Conservation (phyloP, 164 flowering plant species). For the Amborella trichopoda region DNA sequence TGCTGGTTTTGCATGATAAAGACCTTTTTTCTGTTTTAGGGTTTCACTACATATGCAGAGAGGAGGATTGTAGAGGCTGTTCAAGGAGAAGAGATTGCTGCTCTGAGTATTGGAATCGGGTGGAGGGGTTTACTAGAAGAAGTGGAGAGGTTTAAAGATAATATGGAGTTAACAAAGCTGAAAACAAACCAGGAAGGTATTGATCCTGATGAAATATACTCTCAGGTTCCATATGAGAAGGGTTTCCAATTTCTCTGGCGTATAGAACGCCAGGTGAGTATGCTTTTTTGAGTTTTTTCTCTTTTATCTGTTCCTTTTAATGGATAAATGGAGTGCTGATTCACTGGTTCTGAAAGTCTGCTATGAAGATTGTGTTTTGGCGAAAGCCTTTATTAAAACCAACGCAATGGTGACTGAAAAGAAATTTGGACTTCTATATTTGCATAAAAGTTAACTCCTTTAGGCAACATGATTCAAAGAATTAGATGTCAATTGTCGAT, state of each 20-base stretch:
- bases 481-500: too few relatives aligned
- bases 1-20: too few relatives aligned
- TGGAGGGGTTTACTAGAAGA: conserved; percentile 71
- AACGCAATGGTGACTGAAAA: too few relatives aligned
- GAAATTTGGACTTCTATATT: too few relatives aligned
- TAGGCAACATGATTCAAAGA: too few relatives aligned
- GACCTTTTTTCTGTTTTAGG: conserved; percentile 27
- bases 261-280: conserved; percentile 77
- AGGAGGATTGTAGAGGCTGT: conserved; percentile 88
- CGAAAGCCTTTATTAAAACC: too few relatives aligned
- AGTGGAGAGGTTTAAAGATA: conserved; percentile 85
- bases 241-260: conserved; percentile 97
- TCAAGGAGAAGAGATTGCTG: conserved; percentile 81
- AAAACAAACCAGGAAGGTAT: conserved; percentile 81
- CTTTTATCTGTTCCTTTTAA: not conserved
- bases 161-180: conserved; percentile 88
- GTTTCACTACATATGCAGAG: conserved; percentile 95
- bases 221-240: conserved; percentile 88
- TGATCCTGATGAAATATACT: conserved; percentile 93
- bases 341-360: too few relatives aligned
- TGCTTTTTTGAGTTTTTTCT: not conserved
- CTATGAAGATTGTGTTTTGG: too few relatives aligned
- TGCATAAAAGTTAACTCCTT: too few relatives aligned
- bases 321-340: too few relatives aligned
- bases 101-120: conserved; percentile 81